Conservation (phyloP, 768 basidiomycete species). For the Tricholoma terreum region DNA sequence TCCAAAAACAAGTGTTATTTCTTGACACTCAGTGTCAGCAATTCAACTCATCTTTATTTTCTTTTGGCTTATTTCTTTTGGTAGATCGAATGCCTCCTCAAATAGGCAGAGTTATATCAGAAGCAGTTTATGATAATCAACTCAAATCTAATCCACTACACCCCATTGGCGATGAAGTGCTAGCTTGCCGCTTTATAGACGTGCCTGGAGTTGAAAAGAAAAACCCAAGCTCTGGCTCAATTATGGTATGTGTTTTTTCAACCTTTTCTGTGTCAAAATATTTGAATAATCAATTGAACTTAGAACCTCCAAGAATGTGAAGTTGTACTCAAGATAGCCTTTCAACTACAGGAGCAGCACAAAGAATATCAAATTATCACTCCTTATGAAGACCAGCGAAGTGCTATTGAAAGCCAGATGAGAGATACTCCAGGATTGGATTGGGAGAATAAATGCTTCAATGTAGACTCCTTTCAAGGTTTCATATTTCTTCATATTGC, state of each 20-base stretch:
- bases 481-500: conserved; percentile 9
- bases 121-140: conserved; percentile 57
- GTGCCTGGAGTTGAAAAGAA: conserved; percentile 35
- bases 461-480: conserved; percentile 89
- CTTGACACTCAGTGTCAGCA: conserved; percentile 72
- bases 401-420: conserved; percentile 53
- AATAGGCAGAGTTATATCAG: conserved; percentile 71
- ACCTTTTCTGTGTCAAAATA: background rate
- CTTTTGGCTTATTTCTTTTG: background rate
- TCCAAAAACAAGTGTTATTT: conserved; percentile 47
- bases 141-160: conserved; percentile 56
- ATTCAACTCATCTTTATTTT: conserved; percentile 13
- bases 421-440: conserved; percentile 42
- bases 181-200: conserved; percentile 70
- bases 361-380: conserved; percentile 67
- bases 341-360: conserved; percentile 47
- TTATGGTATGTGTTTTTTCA: conserved; percentile 27
- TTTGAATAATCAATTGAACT: conserved; percentile 1
- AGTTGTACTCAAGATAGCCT: conserved; percentile 55
- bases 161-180: conserved; percentile 37
- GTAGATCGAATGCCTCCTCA: conserved; percentile 83
- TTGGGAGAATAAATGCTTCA: conserved; percentile 75
- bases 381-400: conserved; percentile 77
- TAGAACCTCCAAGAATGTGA: conserved; percentile 63
- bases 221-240: conserved; percentile 26